Percentiles rank a stretch among this genome's conserved stretches.
Conservation (phyloP, 83 land plant genomes). For the Picea abies region DNA sequence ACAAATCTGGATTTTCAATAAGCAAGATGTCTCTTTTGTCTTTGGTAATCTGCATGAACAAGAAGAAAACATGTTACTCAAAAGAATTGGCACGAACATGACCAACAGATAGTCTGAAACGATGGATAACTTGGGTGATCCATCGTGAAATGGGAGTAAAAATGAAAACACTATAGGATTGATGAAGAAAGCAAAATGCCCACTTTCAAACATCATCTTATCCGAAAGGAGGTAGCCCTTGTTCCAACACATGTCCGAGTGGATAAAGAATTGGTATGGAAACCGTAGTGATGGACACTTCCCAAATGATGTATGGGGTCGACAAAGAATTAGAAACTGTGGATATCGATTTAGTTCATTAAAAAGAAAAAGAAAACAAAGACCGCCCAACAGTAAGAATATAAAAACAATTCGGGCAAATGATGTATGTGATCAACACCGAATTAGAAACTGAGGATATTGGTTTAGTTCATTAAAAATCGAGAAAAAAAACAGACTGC, state of each 20-base stretch:
- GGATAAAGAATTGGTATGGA: background rate
- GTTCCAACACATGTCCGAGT: background rate
- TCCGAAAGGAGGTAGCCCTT: background rate
- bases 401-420: background rate
- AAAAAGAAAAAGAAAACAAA: background rate
- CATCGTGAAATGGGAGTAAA: background rate
- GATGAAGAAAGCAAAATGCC: background rate
- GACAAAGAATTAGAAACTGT: background rate
- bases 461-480: background rate
- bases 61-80: slow-evolving; percentile 16
- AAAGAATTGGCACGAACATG: slow-evolving; percentile 12
- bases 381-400: background rate
- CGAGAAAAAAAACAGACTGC: background rate
- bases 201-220: slow-evolving; percentile 1
- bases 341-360: background rate
- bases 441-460: background rate
- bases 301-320: background rate
- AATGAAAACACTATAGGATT: background rate
- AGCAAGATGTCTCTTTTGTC: slow-evolving; percentile 19
- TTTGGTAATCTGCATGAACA: slow-evolving; percentile 20
- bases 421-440: background rate
- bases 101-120: slow-evolving; percentile 16
- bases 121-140: slow-evolving; percentile 8
- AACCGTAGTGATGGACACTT: background rate
- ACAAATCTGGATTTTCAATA: slow-evolving; percentile 15